Conservation (phyloP, 2,329 filamentous ascomycete genomes). For the Lasiodiplodia sp. region DNA sequence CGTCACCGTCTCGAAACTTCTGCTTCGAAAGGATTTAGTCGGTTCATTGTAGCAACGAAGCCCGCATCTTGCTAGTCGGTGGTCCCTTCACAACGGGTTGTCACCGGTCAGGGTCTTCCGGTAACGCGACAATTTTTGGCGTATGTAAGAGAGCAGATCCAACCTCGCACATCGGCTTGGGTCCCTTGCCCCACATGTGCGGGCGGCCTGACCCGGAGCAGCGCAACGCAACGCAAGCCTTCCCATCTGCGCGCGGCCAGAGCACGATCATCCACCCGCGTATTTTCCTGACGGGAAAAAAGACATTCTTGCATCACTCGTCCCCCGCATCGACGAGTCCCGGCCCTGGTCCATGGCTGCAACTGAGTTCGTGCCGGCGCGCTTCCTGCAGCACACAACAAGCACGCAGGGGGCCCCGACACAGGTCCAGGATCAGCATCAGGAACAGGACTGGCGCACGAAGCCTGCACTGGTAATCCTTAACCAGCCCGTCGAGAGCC, state of each 20-base stretch:
- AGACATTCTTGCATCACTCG: not conserved
- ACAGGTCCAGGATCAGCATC: conserved; percentile 13
- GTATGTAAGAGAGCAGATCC: not conserved
- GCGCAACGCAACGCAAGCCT: not conserved
- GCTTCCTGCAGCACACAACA: conserved; percentile 11
- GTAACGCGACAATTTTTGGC: not conserved
- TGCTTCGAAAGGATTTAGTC: not conserved
- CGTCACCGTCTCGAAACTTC: too few relatives aligned
- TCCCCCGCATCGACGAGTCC: not conserved
- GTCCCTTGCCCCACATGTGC: not conserved
- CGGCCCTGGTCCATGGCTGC: not conserved
- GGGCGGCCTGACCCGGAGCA: not conserved
- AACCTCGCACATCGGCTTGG: not conserved
- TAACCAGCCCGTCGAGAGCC: conserved; percentile 53
- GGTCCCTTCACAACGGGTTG: not conserved
- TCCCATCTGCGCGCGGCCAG: not conserved
- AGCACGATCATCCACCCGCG: too few relatives aligned
- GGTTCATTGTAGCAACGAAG: not conserved
- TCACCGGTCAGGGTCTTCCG: not conserved
- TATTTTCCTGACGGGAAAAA: not conserved
- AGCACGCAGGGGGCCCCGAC: not conserved
- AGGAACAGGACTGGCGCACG: conserved; percentile 31
- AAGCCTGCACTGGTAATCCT: conserved; percentile 52
- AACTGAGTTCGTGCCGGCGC: conserved; percentile 23
- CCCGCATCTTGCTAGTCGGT: too few relatives aligned